Percentiles rank a stretch among this genome's conserved stretches.
These are phyloP conservation scores for Fusarium aywerte DNA, from an alignment of 2,329 filamentous ascomycete species.

Conservation along the genomic window DNA sequence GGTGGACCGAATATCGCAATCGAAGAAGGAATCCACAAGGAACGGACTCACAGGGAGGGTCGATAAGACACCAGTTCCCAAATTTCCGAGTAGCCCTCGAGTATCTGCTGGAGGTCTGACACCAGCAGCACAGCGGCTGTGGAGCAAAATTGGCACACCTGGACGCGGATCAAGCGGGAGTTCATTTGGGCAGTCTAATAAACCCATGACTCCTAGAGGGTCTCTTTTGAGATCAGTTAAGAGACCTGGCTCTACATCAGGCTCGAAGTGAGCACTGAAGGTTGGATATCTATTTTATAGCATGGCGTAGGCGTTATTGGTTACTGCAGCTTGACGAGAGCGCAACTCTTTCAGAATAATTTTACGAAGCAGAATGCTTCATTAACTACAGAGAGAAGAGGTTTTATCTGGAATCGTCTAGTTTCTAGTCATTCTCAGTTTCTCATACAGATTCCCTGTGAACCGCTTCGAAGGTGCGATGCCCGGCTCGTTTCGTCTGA, in stretches of 20 bases:
- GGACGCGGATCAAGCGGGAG: constrained; percentile 48
- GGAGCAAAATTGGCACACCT: constrained; percentile 68
- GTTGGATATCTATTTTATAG: not conserved
- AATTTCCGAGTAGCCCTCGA: constrained; percentile 74
- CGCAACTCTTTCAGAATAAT: not conserved
- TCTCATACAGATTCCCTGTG: not conserved
- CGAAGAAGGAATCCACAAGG: constrained; percentile 71
- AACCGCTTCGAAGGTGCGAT: not conserved
- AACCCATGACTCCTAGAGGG: constrained; percentile 53
- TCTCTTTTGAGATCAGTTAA: constrained; percentile 53
- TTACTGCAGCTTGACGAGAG: not conserved
- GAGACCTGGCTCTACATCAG: constrained; percentile 41
- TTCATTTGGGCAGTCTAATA: constrained; percentile 54
- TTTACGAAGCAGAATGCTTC: not conserved
- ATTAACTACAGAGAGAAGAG: not conserved
- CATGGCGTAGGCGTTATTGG: constrained; percentile 1
- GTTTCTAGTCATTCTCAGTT: not conserved
- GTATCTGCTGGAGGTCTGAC: constrained; percentile 67
- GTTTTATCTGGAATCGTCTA: not conserved
- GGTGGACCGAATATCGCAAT: constrained; percentile 82
- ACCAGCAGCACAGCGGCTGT: constrained; percentile 77
- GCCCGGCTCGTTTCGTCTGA: not conserved
- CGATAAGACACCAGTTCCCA: constrained; percentile 71
- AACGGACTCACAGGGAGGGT: constrained; percentile 69
- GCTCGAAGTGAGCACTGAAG: constrained; percentile 9